Evolutionary conservation across 23 red algal species (phyloP).

Genomic region (Agarophyton chilense): DNA sequence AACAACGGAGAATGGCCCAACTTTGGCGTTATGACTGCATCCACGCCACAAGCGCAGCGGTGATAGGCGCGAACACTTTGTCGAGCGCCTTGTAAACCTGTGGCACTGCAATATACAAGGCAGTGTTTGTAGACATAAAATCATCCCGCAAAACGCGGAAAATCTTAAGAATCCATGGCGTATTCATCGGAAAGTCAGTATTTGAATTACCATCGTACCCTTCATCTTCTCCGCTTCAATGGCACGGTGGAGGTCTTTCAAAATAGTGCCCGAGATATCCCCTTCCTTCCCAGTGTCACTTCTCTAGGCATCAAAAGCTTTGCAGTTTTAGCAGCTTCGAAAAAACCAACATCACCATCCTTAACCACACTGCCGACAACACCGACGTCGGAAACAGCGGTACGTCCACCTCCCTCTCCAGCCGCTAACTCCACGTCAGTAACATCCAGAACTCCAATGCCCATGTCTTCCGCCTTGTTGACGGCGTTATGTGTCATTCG

Average conservation of each 20-base stretch:
- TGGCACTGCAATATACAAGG: constrained; percentile 37
- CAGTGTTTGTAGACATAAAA: constrained; percentile 80
- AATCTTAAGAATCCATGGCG: constrained; percentile 69
- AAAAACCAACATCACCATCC: constrained; percentile 36
- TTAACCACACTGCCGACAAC: constrained; percentile 48
- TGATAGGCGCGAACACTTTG: constrained; percentile 50
- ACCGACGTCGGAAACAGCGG: constrained; percentile 48
- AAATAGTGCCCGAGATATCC: too few relatives aligned
- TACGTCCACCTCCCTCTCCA: constrained; percentile 50
- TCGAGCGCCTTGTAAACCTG: constrained; percentile 80
- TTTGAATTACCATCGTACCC: constrained; percentile 67
- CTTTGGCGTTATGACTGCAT: too few relatives aligned
- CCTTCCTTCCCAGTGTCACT: too few relatives aligned
- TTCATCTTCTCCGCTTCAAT: too few relatives aligned
- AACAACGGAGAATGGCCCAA: constrained; percentile 67
- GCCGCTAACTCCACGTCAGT: constrained; percentile 24
- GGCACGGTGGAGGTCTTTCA: too few relatives aligned
- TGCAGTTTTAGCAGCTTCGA: constrained; percentile 7
- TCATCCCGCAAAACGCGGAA: constrained; percentile 67
- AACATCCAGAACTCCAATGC: too few relatives aligned
- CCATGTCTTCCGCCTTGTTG: too few relatives aligned
- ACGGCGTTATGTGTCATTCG: constrained; percentile 56
- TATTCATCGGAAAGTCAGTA: constrained; percentile 71
- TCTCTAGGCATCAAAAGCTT: too few relatives aligned
- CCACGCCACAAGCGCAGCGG: constrained; percentile 32